Evolutionary conservation across 805 yeast species (phyloP).

Genomic region (Candida takata): DNA sequence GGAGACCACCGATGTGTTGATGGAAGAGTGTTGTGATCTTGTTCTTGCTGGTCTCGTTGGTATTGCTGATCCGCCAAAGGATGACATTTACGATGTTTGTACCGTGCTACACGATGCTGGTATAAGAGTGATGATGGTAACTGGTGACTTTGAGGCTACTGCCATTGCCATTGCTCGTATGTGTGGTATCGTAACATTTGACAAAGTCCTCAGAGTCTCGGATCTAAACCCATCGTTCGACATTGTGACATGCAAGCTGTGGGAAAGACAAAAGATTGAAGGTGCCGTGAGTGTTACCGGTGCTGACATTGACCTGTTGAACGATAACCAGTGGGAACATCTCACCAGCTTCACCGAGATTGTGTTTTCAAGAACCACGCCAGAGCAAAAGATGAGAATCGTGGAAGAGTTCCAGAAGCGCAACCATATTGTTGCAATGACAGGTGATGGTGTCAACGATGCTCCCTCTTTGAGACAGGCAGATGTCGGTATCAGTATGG

Average conservation of each 20-base stretch:
- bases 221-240: conserved; percentile 15
- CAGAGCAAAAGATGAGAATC: conserved; percentile 45
- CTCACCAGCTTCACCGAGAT: conserved; percentile 32
- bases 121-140: conserved; percentile 35
- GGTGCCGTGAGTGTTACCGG: conserved; percentile 30
- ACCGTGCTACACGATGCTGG: conserved; percentile 32
- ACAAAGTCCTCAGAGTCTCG: conserved; percentile 13
- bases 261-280: conserved; percentile 15
- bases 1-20: conserved; percentile 10
- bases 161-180: conserved; percentile 43
- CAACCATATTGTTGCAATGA: conserved; percentile 82
- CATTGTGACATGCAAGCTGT: conserved; percentile 6
- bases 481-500: conserved; percentile 76
- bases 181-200: conserved; percentile 27
- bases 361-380: conserved; percentile 30
- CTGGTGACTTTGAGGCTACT: conserved; percentile 50
- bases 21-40: conserved; percentile 14
- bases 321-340: conserved; percentile 37
- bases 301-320: conserved; percentile 24
- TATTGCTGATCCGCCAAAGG: conserved; percentile 38
- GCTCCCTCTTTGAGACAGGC: conserved; percentile 83
- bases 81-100: conserved; percentile 29
- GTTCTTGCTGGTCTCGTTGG: conserved; percentile 34
- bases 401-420: conserved; percentile 45
- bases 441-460: conserved; percentile 90